Evolutionary conservation across 2,329 filamentous ascomycete species (phyloP), one percentile per base, ranked within the genome.

Genomic region (Phyllosticta paracitricarpa): DNA sequence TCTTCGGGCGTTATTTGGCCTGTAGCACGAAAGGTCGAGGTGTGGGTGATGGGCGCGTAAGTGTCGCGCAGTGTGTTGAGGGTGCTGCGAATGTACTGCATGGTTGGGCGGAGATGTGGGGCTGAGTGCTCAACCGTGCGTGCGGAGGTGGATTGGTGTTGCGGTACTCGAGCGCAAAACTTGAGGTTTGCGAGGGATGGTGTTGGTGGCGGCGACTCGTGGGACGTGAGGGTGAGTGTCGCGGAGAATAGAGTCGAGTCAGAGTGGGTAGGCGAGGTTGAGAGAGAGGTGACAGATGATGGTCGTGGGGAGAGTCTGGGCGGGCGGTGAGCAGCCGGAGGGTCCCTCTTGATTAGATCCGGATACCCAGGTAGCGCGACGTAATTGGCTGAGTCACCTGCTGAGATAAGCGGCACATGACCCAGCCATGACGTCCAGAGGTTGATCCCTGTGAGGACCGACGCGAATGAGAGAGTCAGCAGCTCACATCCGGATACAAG

Each of bases 1-100:
- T 99, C 94, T 71, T 97, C 93, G 19, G 93, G 93, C 0, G 93
- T 97, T 76, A 99, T 94, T 78, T 97, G 89, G 66, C 94, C 94
- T 4, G 92, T 96, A 69, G 85, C 83, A 68, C 93, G 89, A 77
- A 99, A 99, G 66, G 90, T 97, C 3, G 93, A 97, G 58, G 86
- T 95, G 75, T 96, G 87, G 63, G 85, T 86, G 69, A 96, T 87
- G 51, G 92, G 92, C 12, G 93, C 91, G 76, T 95, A 93, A 68
- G 87, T 88, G 77, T 97, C 94, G 68, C 93, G 89, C 71, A 96
- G 86, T 68, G 87, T 91, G 75, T 96, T 94, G 74, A 97, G 87
- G 58, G 91, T 93, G 61, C 91, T 96, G 76, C 95, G 91, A 70
- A 74, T 83, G 78, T 92, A 87, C 74, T 95, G 94, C 90, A 96